Evolutionary conservation across 2,329 filamentous ascomycete genomes (phyloP), one percentile per base, ranked within the genome.

Genomic region (Ophioceras dolichostomum): DNA sequence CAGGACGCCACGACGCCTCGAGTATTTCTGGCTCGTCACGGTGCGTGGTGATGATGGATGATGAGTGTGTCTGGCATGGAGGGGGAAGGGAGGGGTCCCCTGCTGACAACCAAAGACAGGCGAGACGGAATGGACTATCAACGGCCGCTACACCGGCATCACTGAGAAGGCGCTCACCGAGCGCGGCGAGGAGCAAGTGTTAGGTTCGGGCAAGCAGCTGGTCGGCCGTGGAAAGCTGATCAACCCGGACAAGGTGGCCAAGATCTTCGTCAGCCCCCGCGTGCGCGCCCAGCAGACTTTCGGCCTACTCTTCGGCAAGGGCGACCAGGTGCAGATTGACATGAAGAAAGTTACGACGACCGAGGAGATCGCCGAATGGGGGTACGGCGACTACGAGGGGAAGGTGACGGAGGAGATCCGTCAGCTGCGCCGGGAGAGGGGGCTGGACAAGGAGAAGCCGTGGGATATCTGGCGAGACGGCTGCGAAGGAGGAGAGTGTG

Each of bases 311-410:
- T 5, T 48, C 53, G 22, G 48, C 43, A n/a, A n/a, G n/a, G n/a
- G n/a, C n/a, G n/a, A n/a, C n/a, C n/a, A n/a, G n/a, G n/a, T n/a
- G n/a, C n/a, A n/a, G 7, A 43, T 42, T 3, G 43, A 44, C 6
- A 43, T 43, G 0, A 36, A 42, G 22, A 58, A 60, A 29, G 56
- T 74, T 19, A 54, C 65, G 39, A 51, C 68, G 24, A 74, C 68
- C 2, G 64, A 70, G 39, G 54, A 57, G 3, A 57, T 79, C 31
- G 57, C 65, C 2, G 74, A 79, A 50, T 79, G 75, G 75, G 67
- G 72, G 41, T 79, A 79, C 52, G 74, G 75, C 32, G 57, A 66
- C 41, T 79, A 79, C 49, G 75, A 79, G 51, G 75, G 75, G 10
- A 51, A 76, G 18, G 62, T 62, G 32, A 61, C 59, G 7, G 48